Evolutionary conservation across 805 yeast genomes (phyloP).

Genomic region (Teunomyces kruisii): DNA sequence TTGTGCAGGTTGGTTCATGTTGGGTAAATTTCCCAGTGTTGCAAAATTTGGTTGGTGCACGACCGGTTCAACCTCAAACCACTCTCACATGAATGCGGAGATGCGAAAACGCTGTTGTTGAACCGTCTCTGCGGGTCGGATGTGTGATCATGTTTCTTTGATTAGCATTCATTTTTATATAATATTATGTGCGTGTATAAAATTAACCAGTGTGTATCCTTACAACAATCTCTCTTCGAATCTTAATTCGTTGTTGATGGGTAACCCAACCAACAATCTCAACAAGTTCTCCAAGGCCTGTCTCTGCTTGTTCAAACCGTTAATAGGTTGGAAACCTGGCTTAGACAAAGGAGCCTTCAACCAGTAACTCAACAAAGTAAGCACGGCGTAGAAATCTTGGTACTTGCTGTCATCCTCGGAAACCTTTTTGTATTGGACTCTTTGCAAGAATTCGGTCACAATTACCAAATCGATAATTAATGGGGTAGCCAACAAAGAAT

Average conservation of each 20-base stretch:
- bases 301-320: slow-evolving; percentile 94
- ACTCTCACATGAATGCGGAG: background rate
- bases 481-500: slow-evolving; percentile 91
- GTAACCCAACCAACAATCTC: slow-evolving; percentile 86
- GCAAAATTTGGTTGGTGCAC: background rate
- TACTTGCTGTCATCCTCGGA: slow-evolving; percentile 44
- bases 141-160: too few relatives aligned
- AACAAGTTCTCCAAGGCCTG: slow-evolving; percentile 87
- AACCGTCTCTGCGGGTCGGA: too few relatives aligned
- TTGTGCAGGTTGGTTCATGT: slow-evolving; percentile 1
- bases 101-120: too few relatives aligned
- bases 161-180: too few relatives aligned
- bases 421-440: slow-evolving; percentile 73
- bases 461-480: slow-evolving; percentile 88
- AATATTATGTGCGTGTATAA: too few relatives aligned
- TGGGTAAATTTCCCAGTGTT: background rate
- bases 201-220: background rate
- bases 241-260: slow-evolving; percentile 86
- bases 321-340: slow-evolving; percentile 86
- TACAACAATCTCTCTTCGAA: slow-evolving; percentile 80
- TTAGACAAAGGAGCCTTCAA: slow-evolving; percentile 93
- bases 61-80: too few relatives aligned
- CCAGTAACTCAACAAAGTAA: slow-evolving; percentile 90
- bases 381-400: slow-evolving; percentile 76
- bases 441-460: slow-evolving; percentile 84